Evolutionary conservation across 257 asterid species (phyloP).

Genomic region (Solanum sparsipilum): DNA sequence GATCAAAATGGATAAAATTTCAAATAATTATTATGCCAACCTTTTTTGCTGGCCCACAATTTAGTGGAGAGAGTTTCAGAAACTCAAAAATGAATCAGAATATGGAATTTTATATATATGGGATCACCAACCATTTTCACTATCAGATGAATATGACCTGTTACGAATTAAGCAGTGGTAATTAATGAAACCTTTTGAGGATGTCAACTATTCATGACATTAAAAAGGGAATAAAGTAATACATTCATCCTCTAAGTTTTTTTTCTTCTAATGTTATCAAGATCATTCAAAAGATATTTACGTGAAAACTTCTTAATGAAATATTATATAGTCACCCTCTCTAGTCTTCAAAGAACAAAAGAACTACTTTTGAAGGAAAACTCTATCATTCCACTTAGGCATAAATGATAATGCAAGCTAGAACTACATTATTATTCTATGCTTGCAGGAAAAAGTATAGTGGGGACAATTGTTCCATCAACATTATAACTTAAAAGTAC

Average conservation of each 20-base stretch:
- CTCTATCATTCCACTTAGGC: conserved; percentile 18
- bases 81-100: conserved; percentile 11
- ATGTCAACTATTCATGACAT: conserved; percentile 16
- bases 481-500: conserved; percentile 8
- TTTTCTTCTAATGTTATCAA: neutral
- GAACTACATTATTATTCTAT: conserved; percentile 31
- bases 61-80: conserved; percentile 25
- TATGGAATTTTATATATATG: neutral
- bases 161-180: neutral
- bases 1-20: conserved; percentile 4
- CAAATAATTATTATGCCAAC: conserved; percentile 18
- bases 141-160: neutral
- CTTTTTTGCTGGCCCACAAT: conserved; percentile 17
- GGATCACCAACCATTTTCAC: neutral
- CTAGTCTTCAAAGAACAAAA: neutral
- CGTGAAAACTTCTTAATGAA: neutral
- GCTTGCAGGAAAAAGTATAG: conserved; percentile 14
- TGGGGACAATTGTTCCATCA: conserved; percentile 39
- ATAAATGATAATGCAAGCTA: conserved; percentile 13
- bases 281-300: neutral
- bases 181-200: conserved; percentile 11
- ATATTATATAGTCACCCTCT: neutral
- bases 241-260: neutral
- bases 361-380: conserved; percentile 15
- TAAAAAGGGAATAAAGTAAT: neutral